phyloP scores from a whole-genome alignment of 2,329 filamentous ascomycete genomes.

The Arthrobotrys sinensis region DNA sequence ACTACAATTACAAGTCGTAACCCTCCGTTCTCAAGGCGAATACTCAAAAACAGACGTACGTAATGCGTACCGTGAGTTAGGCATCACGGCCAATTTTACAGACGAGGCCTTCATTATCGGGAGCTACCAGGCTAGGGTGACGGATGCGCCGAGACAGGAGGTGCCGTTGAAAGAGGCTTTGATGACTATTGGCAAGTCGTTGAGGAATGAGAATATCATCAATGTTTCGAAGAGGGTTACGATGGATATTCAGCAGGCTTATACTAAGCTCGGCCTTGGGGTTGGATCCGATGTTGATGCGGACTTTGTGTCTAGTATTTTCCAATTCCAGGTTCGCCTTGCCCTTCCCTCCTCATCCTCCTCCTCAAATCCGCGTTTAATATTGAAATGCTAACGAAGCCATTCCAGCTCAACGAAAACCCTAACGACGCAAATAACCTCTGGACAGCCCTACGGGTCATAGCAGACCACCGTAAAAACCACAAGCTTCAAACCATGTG shows the following conservation, averaged over 20 bases:
- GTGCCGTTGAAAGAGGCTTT: conserved; percentile 74
- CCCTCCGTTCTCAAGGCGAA: conserved; percentile 74
- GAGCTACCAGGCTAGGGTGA: conserved; percentile 74
- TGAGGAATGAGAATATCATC: conserved; percentile 74
- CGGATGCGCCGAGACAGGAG: conserved; percentile 72
- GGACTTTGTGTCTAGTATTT: conserved; percentile 43
- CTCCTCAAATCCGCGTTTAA: neutral
- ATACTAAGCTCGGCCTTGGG: conserved; percentile 26
- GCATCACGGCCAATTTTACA: conserved; percentile 69
- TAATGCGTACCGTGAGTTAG: conserved; percentile 75
- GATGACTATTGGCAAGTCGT: conserved; percentile 74
- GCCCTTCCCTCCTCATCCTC: neutral
- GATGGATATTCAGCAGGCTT: conserved; percentile 61
- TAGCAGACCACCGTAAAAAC: conserved; percentile 47
- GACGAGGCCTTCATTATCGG: conserved; percentile 76
- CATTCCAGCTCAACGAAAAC: conserved; percentile 43
- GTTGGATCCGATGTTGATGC: conserved; percentile 26
- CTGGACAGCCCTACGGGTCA: conserved; percentile 48
- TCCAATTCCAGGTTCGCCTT: conserved; percentile 40
- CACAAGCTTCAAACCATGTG: conserved; percentile 36
- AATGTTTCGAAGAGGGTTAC: conserved; percentile 73
- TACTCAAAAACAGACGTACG: conserved; percentile 73
- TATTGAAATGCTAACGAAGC: neutral
- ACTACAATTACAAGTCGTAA: conserved; percentile 74
- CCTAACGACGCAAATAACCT: conserved; percentile 33